These are phyloP conservation scores for Xenoacremonium recifei DNA, from an alignment of 2,329 filamentous ascomycete species.

Conservation along the genomic window DNA sequence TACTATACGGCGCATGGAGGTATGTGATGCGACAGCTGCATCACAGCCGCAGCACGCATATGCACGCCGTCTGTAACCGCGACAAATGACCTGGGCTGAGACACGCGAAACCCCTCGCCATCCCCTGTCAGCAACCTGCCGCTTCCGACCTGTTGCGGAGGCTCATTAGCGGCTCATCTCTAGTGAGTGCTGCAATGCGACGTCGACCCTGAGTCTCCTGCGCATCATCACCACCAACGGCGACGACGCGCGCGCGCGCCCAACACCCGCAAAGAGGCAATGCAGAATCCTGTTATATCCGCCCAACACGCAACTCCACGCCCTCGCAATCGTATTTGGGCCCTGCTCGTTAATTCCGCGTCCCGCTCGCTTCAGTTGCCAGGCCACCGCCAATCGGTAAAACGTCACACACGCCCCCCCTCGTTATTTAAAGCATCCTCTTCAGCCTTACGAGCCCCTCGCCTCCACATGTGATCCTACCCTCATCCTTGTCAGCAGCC, in stretches of 20 bases:
- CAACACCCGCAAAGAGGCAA: too few relatives aligned
- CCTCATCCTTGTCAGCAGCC: constrained; percentile 6
- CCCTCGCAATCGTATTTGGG: neutral
- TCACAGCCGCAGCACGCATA: neutral
- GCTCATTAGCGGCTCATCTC: neutral
- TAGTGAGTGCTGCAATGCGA: too few relatives aligned
- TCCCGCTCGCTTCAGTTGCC: neutral
- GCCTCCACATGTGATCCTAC: constrained; percentile 10
- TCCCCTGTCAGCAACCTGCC: neutral
- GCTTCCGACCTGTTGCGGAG: neutral
- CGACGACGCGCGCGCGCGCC: too few relatives aligned
- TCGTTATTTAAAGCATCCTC: constrained; percentile 16
- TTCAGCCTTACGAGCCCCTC: constrained; percentile 26
- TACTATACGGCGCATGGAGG: neutral
- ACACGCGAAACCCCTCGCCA: neutral
- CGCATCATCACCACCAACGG: neutral
- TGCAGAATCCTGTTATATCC: too few relatives aligned
- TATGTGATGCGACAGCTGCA: neutral
- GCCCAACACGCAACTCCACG: neutral
- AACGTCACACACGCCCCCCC: neutral
- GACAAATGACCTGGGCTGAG: neutral
- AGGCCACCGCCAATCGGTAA: too few relatives aligned
- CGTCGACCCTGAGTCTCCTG: too few relatives aligned
- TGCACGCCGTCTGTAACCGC: neutral
- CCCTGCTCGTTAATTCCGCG: neutral